phyloP scores from a whole-genome alignment of 345 rosid species.

The Iberis pinnata region DNA sequence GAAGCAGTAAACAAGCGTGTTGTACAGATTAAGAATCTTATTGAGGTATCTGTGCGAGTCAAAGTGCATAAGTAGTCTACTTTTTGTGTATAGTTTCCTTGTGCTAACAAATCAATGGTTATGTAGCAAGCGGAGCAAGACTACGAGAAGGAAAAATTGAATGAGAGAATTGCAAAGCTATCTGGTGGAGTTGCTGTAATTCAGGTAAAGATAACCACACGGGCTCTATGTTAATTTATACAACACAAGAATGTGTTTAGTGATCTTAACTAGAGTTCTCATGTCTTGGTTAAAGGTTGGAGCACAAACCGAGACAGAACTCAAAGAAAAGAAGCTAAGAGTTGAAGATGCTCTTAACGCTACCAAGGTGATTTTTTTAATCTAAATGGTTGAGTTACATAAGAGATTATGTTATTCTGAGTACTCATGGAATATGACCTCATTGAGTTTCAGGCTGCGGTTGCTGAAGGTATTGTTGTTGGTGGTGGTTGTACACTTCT shows the following conservation, averaged over 20 bases:
- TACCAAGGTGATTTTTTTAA: conserved; percentile 57
- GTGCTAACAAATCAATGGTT: not conserved
- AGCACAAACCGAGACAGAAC: conserved; percentile 86
- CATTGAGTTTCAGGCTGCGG: conserved; percentile 71
- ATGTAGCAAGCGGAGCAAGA: conserved; percentile 85
- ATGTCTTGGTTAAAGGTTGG: conserved; percentile 47
- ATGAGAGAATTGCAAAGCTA: conserved; percentile 91
- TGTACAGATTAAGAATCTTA: conserved; percentile 79
- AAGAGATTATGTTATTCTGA: too few species aligned
- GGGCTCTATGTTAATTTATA: too few species aligned
- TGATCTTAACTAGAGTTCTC: conserved; percentile 6
- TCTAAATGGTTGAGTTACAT: too few species aligned
- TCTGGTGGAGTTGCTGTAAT: conserved; percentile 87
- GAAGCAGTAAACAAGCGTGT: conserved; percentile 89
- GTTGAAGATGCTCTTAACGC: conserved; percentile 99
- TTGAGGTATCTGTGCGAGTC: too few species aligned
- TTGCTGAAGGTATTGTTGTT: conserved; percentile 87
- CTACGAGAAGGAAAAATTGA: conserved; percentile 86
- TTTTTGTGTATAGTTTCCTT: not conserved
- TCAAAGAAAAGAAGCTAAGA: conserved; percentile 91
- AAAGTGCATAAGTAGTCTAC: too few species aligned
- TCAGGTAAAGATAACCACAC: conserved; percentile 47
- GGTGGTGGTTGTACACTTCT: conserved; percentile 85
- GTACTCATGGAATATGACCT: too few species aligned
- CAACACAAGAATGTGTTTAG: too few species aligned